phyloP scores from a whole-genome alignment of 306 rosid genomes.

The Begonia loranthoides region DNA sequence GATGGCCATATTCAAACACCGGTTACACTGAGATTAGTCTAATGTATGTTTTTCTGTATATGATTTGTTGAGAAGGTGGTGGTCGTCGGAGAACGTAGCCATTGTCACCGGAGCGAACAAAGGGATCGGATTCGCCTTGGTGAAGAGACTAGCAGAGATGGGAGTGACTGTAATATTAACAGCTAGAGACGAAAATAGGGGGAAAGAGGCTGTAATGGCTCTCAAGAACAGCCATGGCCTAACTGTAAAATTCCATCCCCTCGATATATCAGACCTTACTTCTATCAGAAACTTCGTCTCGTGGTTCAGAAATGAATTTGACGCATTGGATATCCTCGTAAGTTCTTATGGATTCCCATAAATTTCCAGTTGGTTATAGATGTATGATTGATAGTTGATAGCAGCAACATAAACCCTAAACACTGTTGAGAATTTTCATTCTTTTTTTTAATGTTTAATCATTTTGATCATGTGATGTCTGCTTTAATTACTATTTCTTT shows the following conservation, averaged over 20 bases:
- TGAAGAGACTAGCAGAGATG: slow-evolving; percentile 43
- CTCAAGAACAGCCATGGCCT: slow-evolving; percentile 31
- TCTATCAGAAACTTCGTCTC: slow-evolving; percentile 42
- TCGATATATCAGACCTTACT: slow-evolving; percentile 57
- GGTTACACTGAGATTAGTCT: not conserved
- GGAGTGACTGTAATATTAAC: slow-evolving; percentile 63
- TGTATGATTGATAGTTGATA: no score
- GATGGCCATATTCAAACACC: no score
- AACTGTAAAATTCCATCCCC: slow-evolving; percentile 26
- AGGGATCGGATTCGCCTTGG: slow-evolving; percentile 77
- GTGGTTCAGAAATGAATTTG: slow-evolving; percentile 33
- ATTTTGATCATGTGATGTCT: no score
- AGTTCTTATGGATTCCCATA: slow-evolving; percentile 2
- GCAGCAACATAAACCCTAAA: no score
- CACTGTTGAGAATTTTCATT: no score
- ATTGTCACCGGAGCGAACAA: slow-evolving; percentile 84
- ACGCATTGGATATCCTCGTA: slow-evolving; percentile 68
- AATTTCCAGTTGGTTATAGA: no score
- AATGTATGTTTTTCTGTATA: not conserved
- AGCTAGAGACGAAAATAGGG: slow-evolving; percentile 46
- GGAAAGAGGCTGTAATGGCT: slow-evolving; percentile 31
- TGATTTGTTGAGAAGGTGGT: slow-evolving; percentile 68
- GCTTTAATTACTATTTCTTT: no score
- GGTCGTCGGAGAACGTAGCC: slow-evolving; percentile 64
- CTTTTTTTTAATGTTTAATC: no score